Conservation (phyloP, 75 land plant species). For the Ceratopteris richardii region DNA sequence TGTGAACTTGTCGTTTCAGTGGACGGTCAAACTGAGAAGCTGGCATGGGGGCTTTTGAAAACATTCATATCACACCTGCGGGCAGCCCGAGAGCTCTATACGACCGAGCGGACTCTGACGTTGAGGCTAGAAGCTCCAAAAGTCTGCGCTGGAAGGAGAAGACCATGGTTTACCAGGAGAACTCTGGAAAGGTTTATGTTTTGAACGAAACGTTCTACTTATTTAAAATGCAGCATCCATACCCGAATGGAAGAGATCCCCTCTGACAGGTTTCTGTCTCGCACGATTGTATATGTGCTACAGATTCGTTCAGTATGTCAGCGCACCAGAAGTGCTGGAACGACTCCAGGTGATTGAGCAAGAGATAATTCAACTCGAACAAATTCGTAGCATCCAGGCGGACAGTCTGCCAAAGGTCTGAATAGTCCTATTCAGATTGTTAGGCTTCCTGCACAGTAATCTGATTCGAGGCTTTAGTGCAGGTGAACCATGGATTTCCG, state of each 20-base stretch:
- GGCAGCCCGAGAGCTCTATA: conserved; percentile 75
- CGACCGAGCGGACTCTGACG: conserved; percentile 34
- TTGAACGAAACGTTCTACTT: no score
- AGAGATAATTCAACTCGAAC: conserved; percentile 71
- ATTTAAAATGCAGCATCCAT: no score
- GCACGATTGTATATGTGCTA: neutral
- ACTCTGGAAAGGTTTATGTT: conserved; percentile 82
- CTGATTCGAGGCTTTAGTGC: no score
- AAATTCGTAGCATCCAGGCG: conserved; percentile 32
- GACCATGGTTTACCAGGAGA: conserved; percentile 76
- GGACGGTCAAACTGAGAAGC: conserved; percentile 59
- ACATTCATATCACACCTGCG: conserved; percentile 64
- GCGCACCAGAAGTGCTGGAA: conserved; percentile 71
- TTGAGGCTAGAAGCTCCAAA: conserved; percentile 53
- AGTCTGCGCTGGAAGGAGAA: conserved; percentile 22
- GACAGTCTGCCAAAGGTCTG: conserved; percentile 15
- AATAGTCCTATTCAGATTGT: neutral
- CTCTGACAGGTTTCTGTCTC: neutral
- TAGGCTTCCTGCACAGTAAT: neutral
- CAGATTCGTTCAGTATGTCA: conserved; percentile 84
- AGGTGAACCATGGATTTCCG: no score
- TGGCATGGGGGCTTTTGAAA: conserved; percentile 70
- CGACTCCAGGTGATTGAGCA: conserved; percentile 58
- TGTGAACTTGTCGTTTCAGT: conserved; percentile 70
- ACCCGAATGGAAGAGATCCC: neutral